phyloP scores from a whole-genome alignment of 164 flowering plant genomes.

The Santalum album region DNA sequence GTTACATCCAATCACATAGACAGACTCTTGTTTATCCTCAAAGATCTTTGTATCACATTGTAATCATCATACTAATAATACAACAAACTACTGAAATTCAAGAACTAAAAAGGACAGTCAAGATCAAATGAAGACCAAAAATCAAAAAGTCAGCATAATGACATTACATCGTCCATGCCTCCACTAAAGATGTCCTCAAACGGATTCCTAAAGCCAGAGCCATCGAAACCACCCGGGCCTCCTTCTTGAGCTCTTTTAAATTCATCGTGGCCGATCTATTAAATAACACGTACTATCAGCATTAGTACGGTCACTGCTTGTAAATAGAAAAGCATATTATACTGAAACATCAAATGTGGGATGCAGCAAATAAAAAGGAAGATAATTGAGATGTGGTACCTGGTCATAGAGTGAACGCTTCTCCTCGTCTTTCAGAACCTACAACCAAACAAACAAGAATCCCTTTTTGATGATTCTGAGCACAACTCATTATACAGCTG shows the following conservation, averaged over 20 bases:
- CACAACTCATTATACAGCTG: neutral
- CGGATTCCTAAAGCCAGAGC: slow-evolving; percentile 33
- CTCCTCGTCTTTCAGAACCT: neutral
- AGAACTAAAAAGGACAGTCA: neutral
- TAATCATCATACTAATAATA: too few species aligned
- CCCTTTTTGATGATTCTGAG: neutral
- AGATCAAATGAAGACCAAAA: neutral
- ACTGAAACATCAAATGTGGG: too few species aligned
- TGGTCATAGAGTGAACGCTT: neutral
- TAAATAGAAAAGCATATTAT: too few species aligned
- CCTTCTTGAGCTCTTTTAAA: slow-evolving; percentile 37
- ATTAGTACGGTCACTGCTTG: neutral
- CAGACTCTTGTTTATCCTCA: too few species aligned
- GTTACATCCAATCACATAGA: too few species aligned
- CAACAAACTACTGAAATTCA: neutral
- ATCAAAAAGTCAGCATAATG: neutral
- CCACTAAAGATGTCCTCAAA: slow-evolving; percentile 32
- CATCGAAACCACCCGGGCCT: slow-evolving; percentile 28
- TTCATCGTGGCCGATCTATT: slow-evolving; percentile 81
- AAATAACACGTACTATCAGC: neutral
- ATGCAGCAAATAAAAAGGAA: neutral
- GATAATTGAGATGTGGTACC: neutral
- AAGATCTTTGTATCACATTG: too few species aligned
- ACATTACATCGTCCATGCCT: slow-evolving; percentile 40
- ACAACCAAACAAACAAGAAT: neutral